Conservation (phyloP, 169 alveolate species). For the Eimeria falciformis region DNA sequence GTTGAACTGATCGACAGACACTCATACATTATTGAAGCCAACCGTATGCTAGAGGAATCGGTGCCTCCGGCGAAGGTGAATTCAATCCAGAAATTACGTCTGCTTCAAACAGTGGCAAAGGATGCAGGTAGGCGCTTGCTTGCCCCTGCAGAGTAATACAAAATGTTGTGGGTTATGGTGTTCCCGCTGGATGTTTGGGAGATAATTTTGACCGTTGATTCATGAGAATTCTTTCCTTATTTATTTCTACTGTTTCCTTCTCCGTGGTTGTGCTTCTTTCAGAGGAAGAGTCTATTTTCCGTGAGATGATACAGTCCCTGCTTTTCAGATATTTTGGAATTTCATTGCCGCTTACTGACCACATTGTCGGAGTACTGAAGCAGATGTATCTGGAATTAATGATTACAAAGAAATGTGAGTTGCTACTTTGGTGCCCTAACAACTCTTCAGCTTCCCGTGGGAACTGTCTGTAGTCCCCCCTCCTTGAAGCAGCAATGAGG, state of each 20-base stretch:
- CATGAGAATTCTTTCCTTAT: no score
- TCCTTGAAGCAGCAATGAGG: no score
- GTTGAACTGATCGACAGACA: constrained; percentile 3
- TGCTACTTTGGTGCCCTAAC: no score
- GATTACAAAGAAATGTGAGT: no score
- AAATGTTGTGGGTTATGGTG: neutral
- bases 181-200: neutral
- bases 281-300: neutral
- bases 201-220: neutral
- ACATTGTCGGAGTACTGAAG: neutral
- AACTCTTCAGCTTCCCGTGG: no score
- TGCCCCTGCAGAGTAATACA: no score
- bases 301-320: neutral
- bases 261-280: neutral
- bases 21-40: neutral
- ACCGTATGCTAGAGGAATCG: neutral
- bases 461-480: no score
- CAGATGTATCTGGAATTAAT: neutral
- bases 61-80: neutral
- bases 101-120: constrained; percentile 1
- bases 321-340: neutral
- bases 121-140: neutral
- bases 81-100: neutral
- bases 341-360: neutral
- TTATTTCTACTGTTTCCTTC: neutral